Evolutionary conservation across 176 grass and related monocot species (phyloP).

Genomic region (Avena insularis): DNA sequence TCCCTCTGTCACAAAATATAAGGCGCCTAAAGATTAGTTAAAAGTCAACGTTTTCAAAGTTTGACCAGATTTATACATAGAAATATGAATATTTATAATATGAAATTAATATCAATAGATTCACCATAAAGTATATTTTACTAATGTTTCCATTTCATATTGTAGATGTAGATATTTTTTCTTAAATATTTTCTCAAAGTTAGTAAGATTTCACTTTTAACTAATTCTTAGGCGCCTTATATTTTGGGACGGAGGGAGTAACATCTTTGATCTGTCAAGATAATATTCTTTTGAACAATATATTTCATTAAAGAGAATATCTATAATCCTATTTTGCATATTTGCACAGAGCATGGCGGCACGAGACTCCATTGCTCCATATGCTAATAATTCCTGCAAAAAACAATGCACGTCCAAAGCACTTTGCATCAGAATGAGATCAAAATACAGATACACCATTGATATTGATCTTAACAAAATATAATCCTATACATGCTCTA

Average conservation of each 20-base stretch:
- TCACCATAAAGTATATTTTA: too few species aligned
- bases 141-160: too few species aligned
- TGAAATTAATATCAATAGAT: too few species aligned
- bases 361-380: conserved; percentile 59
- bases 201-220: too few species aligned
- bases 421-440: conserved; percentile 26
- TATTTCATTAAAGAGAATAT: conserved; percentile 76
- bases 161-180: too few species aligned
- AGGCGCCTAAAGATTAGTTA: too few species aligned
- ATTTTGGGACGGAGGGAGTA: not conserved
- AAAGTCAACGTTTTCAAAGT: too few species aligned
- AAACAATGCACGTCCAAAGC: conserved; percentile 2
- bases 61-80: too few species aligned
- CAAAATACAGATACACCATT: conserved; percentile 6
- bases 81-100: too few species aligned
- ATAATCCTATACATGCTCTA: conserved; percentile 71
- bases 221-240: too few species aligned
- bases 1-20: too few species aligned
- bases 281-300: conserved; percentile 66
- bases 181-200: too few species aligned
- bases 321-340: conserved; percentile 69
- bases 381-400: conserved; percentile 71
- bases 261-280: conserved; percentile 69
- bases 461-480: conserved; percentile 34
- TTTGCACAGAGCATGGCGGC: conserved; percentile 52